Conservation (phyloP, 495 filamentous ascomycete genomes). For the Penicillium salamii region DNA sequence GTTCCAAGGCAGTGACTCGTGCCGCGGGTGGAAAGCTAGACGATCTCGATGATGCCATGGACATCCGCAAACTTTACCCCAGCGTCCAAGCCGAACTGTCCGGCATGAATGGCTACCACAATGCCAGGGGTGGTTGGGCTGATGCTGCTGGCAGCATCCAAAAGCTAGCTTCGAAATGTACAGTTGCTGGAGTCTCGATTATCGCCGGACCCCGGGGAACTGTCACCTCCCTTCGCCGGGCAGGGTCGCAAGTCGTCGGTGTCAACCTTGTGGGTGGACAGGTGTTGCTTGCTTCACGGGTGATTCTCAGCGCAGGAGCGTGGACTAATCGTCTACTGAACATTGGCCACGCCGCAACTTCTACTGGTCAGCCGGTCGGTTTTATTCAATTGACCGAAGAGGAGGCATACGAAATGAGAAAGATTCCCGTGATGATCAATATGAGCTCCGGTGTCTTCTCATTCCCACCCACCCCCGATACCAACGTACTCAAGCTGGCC, state of each 20-base stretch:
- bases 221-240: slow-evolving; percentile 8
- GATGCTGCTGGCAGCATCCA: slow-evolving; percentile 64
- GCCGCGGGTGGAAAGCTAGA: slow-evolving; percentile 2
- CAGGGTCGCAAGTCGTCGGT: slow-evolving; percentile 9
- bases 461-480: slow-evolving; percentile 57
- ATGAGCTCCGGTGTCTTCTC: slow-evolving; percentile 69
- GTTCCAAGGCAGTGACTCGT: not conserved
- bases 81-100: not conserved
- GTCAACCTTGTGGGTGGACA: slow-evolving; percentile 44
- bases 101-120: slow-evolving; percentile 54
- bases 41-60: slow-evolving; percentile 7
- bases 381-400: slow-evolving; percentile 19
- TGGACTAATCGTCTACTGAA: slow-evolving; percentile 71
- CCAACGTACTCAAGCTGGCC: slow-evolving; percentile 67
- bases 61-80: slow-evolving; percentile 4
- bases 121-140: slow-evolving; percentile 66
- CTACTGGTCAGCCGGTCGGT: slow-evolving; percentile 43
- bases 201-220: slow-evolving; percentile 16
- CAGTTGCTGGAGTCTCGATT: slow-evolving; percentile 20
- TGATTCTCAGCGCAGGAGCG: slow-evolving; percentile 54
- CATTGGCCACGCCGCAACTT: slow-evolving; percentile 59
- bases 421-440: slow-evolving; percentile 52
- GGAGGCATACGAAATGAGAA: slow-evolving; percentile 12
- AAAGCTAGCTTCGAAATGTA: slow-evolving; percentile 41
- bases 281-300: slow-evolving; percentile 57